phyloP scores from a whole-genome alignment of 306 rosid genomes.

The Boehmeria nivea region DNA sequence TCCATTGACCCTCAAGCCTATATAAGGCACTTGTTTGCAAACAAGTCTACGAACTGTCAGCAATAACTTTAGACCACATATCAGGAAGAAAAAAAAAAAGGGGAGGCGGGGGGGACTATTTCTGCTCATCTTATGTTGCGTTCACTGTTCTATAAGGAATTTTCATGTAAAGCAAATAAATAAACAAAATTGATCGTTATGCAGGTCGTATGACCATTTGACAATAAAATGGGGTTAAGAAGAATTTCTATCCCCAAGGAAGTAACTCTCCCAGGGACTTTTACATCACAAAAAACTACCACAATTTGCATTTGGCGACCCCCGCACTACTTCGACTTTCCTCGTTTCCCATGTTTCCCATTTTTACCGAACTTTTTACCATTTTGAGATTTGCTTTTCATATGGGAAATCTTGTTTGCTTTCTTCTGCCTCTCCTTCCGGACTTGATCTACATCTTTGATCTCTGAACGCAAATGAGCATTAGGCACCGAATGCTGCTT shows the following conservation, averaged over 20 bases:
- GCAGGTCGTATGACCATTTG: not conserved
- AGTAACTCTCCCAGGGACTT: too few species aligned
- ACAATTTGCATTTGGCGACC: too few species aligned
- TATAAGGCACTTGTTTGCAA: too few species aligned
- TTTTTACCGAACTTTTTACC: constrained; percentile 53
- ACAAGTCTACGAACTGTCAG: too few species aligned
- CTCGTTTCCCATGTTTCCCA: constrained; percentile 51
- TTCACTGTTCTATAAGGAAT: too few species aligned
- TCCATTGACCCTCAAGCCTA: too few species aligned
- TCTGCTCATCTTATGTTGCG: too few species aligned
- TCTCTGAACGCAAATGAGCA: constrained; percentile 72
- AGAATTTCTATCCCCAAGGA: not conserved
- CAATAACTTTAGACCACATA: too few species aligned
- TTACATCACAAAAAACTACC: too few species aligned
- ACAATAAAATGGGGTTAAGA: too few species aligned
- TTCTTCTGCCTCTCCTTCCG: constrained; percentile 80
- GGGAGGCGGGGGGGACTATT: too few species aligned
- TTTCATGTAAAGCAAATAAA: not conserved
- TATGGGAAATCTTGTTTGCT: constrained; percentile 37
- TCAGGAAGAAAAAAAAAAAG: too few species aligned
- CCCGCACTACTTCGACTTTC: constrained; percentile 26
- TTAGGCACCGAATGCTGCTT: constrained; percentile 50
- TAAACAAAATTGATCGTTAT: not conserved
- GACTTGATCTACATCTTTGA: constrained; percentile 77
- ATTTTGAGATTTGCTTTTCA: constrained; percentile 55